Percentiles rank a stretch among this genome's conserved stretches.
Conservation (phyloP, 495 filamentous ascomycete genomes). For the Lophiostoma macrostomum region DNA sequence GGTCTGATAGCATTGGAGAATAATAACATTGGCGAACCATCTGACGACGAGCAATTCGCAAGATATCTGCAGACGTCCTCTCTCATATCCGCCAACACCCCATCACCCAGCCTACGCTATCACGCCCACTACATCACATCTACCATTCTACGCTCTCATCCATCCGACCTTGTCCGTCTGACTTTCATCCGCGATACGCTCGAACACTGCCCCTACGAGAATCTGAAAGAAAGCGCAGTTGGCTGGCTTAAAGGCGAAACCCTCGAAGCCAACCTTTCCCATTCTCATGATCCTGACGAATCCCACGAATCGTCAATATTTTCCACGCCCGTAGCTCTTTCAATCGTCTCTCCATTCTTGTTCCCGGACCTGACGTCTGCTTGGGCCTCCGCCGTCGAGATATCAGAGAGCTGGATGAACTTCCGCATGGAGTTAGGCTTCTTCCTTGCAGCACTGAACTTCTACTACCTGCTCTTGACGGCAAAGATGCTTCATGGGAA, state of each 20-base stretch:
- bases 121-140: constrained; percentile 72
- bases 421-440: constrained; percentile 47
- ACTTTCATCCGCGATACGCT: constrained; percentile 77
- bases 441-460: constrained; percentile 51
- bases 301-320: constrained; percentile 48
- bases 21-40: constrained; percentile 40
- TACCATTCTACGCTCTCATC: constrained; percentile 70
- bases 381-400: constrained; percentile 30
- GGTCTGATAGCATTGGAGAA: constrained; percentile 40
- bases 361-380: constrained; percentile 44
- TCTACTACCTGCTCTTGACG: constrained; percentile 49
- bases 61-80: constrained; percentile 56
- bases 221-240: constrained; percentile 76
- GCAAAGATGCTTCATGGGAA: constrained; percentile 51
- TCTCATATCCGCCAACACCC: constrained; percentile 64
- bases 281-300: not conserved
- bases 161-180: constrained; percentile 64
- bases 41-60: constrained; percentile 40
- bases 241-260: constrained; percentile 87
- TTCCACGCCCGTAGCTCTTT: constrained; percentile 49
- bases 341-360: constrained; percentile 49
- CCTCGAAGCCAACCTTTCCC: constrained; percentile 45
- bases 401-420: constrained; percentile 40
- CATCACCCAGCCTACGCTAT: constrained; percentile 63
- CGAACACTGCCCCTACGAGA: constrained; percentile 72